phyloP scores from a whole-genome alignment of 768 basidiomycete genomes.

The Auriscalpium microsporum region DNA sequence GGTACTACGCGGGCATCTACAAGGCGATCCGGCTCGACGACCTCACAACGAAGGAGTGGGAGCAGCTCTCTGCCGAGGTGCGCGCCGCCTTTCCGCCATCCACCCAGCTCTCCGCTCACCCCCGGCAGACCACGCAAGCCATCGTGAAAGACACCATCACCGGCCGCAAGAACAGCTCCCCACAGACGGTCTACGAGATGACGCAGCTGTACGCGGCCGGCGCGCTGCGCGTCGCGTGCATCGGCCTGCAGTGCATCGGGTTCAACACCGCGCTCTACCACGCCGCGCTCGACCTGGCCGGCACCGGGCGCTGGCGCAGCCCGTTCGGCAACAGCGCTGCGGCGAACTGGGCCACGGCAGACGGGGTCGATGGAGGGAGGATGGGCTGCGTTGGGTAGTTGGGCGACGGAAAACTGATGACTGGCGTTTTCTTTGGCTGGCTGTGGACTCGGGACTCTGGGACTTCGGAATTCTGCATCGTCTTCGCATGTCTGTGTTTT shows the following conservation, averaged over 20 bases:
- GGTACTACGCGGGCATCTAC: slow-evolving; percentile 83
- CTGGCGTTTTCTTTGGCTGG: too few species aligned
- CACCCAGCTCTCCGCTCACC: background rate
- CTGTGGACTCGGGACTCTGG: too few species aligned
- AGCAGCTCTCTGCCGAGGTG: slow-evolving; percentile 56
- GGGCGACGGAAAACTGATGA: too few species aligned
- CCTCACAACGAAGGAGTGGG: slow-evolving; percentile 62
- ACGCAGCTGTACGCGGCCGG: slow-evolving; percentile 65
- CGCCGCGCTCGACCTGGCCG: slow-evolving; percentile 57
- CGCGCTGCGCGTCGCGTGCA: slow-evolving; percentile 63
- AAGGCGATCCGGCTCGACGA: slow-evolving; percentile 57
- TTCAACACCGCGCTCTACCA: slow-evolving; percentile 64
- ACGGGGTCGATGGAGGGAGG: too few species aligned
- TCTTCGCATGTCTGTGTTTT: too few species aligned
- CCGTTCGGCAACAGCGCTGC: slow-evolving; percentile 8
- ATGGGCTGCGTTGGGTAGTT: too few species aligned
- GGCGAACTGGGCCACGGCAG: background rate
- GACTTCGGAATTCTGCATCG: too few species aligned
- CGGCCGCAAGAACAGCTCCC: slow-evolving; percentile 66
- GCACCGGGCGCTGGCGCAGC: slow-evolving; percentile 24
- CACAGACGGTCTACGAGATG: slow-evolving; percentile 70
- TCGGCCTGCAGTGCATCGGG: slow-evolving; percentile 69
- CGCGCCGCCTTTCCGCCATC: background rate
- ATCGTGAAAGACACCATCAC: slow-evolving; percentile 66
- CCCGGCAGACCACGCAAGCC: slow-evolving; percentile 47